Conservation (phyloP, 331 rosid species). For the Malus hybrid region DNA sequence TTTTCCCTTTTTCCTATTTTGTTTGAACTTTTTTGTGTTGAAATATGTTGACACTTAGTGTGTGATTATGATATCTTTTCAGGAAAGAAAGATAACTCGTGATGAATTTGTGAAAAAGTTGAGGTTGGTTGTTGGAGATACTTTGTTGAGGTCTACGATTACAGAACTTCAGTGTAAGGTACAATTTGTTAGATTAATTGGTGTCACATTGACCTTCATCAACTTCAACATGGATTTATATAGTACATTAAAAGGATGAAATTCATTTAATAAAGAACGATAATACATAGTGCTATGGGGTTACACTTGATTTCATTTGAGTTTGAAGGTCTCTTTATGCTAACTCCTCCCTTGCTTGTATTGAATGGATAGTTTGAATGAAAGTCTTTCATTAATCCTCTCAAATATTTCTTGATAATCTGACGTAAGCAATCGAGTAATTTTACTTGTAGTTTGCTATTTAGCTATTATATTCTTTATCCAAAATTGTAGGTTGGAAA, state of each 20-base stretch:
- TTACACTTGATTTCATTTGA: no score
- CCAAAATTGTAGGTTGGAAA: not conserved
- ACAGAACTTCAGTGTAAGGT: slow-evolving; percentile 44
- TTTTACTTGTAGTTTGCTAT: not conserved
- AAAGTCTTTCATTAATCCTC: no score
- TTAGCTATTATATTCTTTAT: not conserved
- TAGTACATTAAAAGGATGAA: not conserved
- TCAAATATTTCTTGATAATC: no score
- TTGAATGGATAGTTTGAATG: no score
- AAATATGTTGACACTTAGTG: slow-evolving; percentile 1
- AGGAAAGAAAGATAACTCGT: slow-evolving; percentile 53
- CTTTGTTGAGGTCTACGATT: slow-evolving; percentile 45
- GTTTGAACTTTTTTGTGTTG: not conserved
- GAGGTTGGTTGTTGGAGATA: slow-evolving; percentile 64
- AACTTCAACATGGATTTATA: not conserved
- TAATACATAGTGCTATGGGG: not conserved
- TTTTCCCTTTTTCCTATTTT: not conserved
- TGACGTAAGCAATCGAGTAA: no score
- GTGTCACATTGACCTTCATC: not conserved
- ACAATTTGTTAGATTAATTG: not conserved
- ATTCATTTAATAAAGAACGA: not conserved
- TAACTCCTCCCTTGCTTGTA: no score
- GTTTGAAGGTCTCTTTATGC: no score
- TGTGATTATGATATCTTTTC: not conserved
- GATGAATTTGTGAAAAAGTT: slow-evolving; percentile 48